A percentile compares a stretch with the other conserved stretches of the same genome.
Conservation (phyloP, 2,329 filamentous ascomycete genomes). For the Lecanicillium sp. region DNA sequence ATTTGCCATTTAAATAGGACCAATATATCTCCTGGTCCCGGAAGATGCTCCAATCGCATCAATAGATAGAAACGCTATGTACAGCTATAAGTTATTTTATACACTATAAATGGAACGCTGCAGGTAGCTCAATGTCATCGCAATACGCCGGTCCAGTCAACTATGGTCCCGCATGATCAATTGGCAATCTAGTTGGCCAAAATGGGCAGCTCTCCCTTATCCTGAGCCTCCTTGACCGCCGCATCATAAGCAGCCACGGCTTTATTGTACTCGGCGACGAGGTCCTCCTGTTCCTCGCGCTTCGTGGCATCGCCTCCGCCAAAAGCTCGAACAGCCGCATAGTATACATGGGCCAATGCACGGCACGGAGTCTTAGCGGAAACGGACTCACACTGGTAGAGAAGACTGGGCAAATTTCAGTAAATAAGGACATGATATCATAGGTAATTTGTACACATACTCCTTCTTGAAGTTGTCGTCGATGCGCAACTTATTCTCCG, state of each 20-base stretch:
- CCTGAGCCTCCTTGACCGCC: conserved; percentile 19
- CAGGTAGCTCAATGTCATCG: too few relatives aligned
- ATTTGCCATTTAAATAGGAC: conserved; percentile 40
- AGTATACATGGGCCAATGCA: conserved; percentile 24
- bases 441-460: conserved; percentile 12
- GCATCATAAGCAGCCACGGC: conserved; percentile 19
- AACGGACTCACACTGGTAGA: conserved; percentile 18
- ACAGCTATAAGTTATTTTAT: too few relatives aligned
- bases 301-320: conserved; percentile 14
- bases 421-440: background rate
- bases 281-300: conserved; percentile 7
- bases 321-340: conserved; percentile 21
- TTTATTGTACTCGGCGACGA: conserved; percentile 17
- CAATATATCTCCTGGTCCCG: too few relatives aligned
- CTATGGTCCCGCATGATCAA: too few relatives aligned
- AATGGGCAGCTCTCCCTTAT: conserved; percentile 13
- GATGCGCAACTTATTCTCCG: conserved; percentile 25
- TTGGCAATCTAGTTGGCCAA: background rate
- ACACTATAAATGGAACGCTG: too few relatives aligned
- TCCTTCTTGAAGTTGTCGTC: conserved; percentile 34
- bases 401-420: conserved; percentile 13
- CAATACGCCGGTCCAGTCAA: too few relatives aligned
- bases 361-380: conserved; percentile 14
- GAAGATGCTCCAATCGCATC: too few relatives aligned
- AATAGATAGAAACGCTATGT: too few relatives aligned